Conservation (phyloP, 139 green algal genomes). For the Asterochloris sp. region DNA sequence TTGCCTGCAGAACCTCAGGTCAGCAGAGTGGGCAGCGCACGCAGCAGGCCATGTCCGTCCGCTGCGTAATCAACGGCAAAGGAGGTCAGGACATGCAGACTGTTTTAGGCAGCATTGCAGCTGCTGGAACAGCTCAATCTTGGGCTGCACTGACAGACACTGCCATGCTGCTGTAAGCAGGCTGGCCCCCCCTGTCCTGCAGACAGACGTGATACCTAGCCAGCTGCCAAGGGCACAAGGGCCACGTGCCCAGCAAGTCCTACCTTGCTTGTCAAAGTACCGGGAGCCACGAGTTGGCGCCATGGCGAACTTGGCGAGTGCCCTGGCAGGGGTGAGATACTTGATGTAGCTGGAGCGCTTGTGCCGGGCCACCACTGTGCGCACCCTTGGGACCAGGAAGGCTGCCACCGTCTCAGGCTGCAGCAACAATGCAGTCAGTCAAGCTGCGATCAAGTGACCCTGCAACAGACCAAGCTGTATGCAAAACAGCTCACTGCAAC, state of each 20-base stretch:
- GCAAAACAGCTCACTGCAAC: too few species aligned
- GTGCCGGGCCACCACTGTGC: slow-evolving; percentile 27
- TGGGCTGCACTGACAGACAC: neutral
- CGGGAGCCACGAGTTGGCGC: slow-evolving; percentile 47
- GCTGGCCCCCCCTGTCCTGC: neutral
- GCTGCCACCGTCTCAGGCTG: slow-evolving; percentile 82
- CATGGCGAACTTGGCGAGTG: slow-evolving; percentile 47
- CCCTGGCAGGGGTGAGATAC: slow-evolving; percentile 68
- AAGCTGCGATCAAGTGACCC: neutral
- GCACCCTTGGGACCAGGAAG: slow-evolving; percentile 73
- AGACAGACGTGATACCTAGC: neutral
- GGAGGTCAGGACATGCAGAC: neutral
- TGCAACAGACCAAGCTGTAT: neutral
- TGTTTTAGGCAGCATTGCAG: neutral
- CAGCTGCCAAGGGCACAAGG: neutral
- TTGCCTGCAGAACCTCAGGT: slow-evolving; percentile 23
- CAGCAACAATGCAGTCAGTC: neutral
- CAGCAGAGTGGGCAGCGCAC: neutral
- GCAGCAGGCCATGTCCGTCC: neutral
- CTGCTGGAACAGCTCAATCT: neutral
- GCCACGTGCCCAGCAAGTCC: neutral
- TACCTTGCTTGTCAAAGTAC: slow-evolving; percentile 72
- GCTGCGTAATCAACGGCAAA: too few species aligned
- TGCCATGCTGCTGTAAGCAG: neutral
- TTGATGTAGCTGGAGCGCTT: slow-evolving; percentile 31